These are phyloP conservation scores for Cercophora sp. DNA, from an alignment of 495 filamentous ascomycete species.

Conservation along the genomic window DNA sequence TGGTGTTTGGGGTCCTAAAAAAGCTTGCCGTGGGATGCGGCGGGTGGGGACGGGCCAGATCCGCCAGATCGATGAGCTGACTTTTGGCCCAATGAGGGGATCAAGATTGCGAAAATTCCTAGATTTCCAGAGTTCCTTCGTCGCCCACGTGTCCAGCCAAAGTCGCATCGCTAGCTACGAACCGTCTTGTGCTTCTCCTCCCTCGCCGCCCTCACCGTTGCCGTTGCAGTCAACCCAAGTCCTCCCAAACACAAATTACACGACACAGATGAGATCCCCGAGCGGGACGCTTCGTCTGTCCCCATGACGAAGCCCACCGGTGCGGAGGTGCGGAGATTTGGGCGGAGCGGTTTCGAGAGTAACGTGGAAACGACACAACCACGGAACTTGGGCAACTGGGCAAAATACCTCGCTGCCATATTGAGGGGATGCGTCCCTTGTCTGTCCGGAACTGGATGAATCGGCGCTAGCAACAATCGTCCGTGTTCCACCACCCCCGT, in stretches of 20 bases:
- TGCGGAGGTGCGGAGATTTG: no score
- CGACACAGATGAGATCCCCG: neutral
- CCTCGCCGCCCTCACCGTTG: no score
- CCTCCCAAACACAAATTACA: constrained; percentile 7
- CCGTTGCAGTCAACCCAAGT: no score
- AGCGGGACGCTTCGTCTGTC: neutral
- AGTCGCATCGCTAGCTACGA: constrained; percentile 13
- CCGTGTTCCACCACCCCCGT: neutral
- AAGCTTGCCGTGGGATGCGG: constrained; percentile 13
- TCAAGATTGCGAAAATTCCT: neutral
- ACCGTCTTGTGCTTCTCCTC: constrained; percentile 3
- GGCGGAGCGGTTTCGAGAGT: no score
- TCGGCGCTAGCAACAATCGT: constrained; percentile 5
- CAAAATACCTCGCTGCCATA: neutral
- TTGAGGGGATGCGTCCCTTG: neutral
- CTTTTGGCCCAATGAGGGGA: constrained; percentile 8
- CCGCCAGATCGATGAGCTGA: constrained; percentile 18
- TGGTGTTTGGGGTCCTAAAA: neutral
- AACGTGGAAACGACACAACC: neutral
- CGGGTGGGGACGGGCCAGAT: constrained; percentile 21
- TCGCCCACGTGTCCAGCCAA: constrained; percentile 10
- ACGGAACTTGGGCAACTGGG: no score
- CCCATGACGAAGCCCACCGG: no score
- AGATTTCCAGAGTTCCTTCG: neutral
- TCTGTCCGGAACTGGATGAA: neutral